Evolutionary conservation across 2,329 filamentous ascomycete genomes (phyloP), one percentile per base, ranked within the genome.

Genomic region (Pseudopithomyces chartarum): DNA sequence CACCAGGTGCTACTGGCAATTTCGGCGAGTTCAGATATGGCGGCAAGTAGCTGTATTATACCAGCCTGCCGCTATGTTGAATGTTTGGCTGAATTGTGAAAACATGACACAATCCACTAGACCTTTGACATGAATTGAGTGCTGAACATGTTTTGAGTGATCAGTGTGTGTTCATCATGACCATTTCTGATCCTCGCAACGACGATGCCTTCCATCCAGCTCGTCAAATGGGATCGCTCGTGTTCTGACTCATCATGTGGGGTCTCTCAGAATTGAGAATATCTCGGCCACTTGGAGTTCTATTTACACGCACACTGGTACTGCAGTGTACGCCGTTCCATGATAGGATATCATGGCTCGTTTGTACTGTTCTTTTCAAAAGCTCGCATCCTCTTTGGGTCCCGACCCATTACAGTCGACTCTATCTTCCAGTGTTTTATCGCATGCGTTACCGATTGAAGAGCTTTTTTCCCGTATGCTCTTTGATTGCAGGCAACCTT

Each of bases 1-100:
- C 91, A 7, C 91, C 91, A 1, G 90, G 91, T 23, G 89, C 87
- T 19, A 87, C 87, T 23, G 89, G 90, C 50, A 86, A 88, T 22
- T 92, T 94, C 80, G 91, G 91, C 46, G 85, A 82, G 71, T 94
- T 94, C 63, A 60, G 71, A 55, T 75, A 75, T 58, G 67, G 69
- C 55, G 69, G 70, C 55, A 75, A 74, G 58, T 74, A 70, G 52
- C 34, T 56, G 39, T 19, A n/a, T 19, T 58, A 20, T 34, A 15
- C 42, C 33, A 38, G 26, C 10, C 29, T 32, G 42, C 33, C 42
- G 42, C 40, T 15, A 43, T 56, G 43, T 53, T 57, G 38, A 51
- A 56, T 5, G 20, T 54, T 20, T 47, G 44, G 44, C 42, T 53
- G 56, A 52, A 26, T 17, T 33, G 29, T 34, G n/a, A 26, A 17